Base-by-base conservation (phyloP, 305 asterid genomes). In the Fraxinus xanthoxyloides region DNA sequence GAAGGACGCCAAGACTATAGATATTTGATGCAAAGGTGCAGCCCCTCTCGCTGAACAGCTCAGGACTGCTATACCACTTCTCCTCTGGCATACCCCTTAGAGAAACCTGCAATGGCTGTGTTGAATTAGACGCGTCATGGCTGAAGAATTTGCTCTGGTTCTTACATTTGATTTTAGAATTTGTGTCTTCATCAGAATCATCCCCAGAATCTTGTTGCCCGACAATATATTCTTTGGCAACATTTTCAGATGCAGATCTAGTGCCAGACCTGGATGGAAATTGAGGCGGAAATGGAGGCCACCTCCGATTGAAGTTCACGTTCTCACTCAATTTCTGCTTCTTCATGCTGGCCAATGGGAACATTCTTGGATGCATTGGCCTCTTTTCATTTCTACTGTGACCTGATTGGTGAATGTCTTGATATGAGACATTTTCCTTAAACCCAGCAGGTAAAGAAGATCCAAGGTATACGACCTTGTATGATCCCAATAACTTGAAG, bases 21-120 rank as follows among this genome's bases (percentile, higher is more conserved):
- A 93, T 90, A 86, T 96, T 96, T 73, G 98, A 93, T 63, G 99
- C 87, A 87, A 91, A 86, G n/a, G 96, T 86, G 86, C 90, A 89
- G 63, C 82, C 87, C 79, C 88, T 88, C 87, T 82, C 97, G 65
- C 56, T 84, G 63, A 89, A 82, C 86, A 89, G 90, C 90, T 96
- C 98, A 24, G 99, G 98, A 89, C 97, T 88, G 78, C 92, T 79
- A 85, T 94, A 94, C 98, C 99, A 96, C 82, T 90, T 92, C 87
- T 85, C 91, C 88, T 96, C 98, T 80, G 85, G 61, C 82, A 69
- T 69, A 86, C 63, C 77, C 87, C 85, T 85, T 77, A 67, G 83
- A 81, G 92, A 87, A 80, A 82, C 81, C 79, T 79, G 87, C 48
- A 82, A 78, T 65, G 83, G 81, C 63, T 83, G 93, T 78, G 89